These are phyloP conservation scores for Calonectria crousiana DNA, from an alignment of 2,329 filamentous ascomycete species.

Conservation along the genomic window DNA sequence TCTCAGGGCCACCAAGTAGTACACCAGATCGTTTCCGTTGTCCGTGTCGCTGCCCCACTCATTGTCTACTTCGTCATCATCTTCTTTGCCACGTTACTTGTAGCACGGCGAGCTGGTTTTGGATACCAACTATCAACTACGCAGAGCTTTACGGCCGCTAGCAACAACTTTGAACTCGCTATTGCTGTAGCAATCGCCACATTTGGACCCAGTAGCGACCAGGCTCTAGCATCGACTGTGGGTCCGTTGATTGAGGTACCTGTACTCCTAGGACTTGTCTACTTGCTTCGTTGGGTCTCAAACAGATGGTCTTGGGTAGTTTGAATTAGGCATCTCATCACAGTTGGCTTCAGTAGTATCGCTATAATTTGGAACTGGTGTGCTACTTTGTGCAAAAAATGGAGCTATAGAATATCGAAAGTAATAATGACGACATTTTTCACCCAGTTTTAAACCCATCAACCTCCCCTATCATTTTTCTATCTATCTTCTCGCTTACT, in stretches of 20 bases:
- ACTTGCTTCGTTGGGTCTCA: constrained; percentile 73
- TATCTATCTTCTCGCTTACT: no score
- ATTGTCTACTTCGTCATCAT: constrained; percentile 84
- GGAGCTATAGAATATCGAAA: neutral
- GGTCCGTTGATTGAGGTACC: constrained; percentile 90
- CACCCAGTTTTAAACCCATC: no score
- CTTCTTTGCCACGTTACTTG: constrained; percentile 76
- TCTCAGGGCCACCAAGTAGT: constrained; percentile 83
- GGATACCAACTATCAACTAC: constrained; percentile 78
- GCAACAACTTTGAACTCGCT: constrained; percentile 93
- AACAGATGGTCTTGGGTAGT: constrained; percentile 54
- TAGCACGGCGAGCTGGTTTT: constrained; percentile 75
- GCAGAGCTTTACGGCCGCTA: constrained; percentile 90
- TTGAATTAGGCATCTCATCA: neutral
- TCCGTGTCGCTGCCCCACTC: constrained; percentile 84
- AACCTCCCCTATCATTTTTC: neutral
- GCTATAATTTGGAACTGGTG: neutral
- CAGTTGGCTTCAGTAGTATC: neutral
- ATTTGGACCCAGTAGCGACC: constrained; percentile 81
- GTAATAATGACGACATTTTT: neutral
- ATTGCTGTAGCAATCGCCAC: constrained; percentile 89
- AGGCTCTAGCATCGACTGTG: constrained; percentile 86
- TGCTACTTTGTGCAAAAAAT: neutral
- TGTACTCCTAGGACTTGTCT: constrained; percentile 82
- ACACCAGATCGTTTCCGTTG: constrained; percentile 84